Evolutionary conservation across 2,329 filamentous ascomycete species (phyloP), one percentile per base, ranked within the genome.

Genomic region (Penicillium sp.): DNA sequence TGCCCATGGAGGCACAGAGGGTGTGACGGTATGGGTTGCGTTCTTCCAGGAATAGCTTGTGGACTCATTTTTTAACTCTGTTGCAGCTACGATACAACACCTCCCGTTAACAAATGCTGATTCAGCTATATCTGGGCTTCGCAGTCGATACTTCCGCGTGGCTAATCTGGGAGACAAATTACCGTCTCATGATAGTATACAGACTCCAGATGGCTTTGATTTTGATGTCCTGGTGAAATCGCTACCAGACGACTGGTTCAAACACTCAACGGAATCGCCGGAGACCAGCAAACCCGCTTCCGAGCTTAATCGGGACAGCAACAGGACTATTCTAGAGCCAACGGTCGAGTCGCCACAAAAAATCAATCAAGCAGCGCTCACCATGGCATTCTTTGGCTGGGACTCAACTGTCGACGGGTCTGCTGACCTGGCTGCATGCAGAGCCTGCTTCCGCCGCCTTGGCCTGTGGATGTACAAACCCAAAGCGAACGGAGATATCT

Each of bases 401-500:
- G 86, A 91, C 22, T 86, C 88, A 41, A 65, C 71, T 36, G 67
- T 64, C 4, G 77, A 77, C 54, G 72, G 69, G 36, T 67, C 72
- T 31, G 73, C 69, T 10, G 89, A 91, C 60, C 85, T 94, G 16
- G 88, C 90, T 6, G 87, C 87, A 4, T 99, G 95, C 74, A 84
- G 89, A 59, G 90, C 91, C 19, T 99, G 95, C 73, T 90, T 96
- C 70, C 87, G 95, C 59, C 87, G 93, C 1, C 81, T 98, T 0
- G 95, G 95, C 0, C 82, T 99, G 2, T 99, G 95, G 95, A 89
- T 99, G 81, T 98, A 96, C 74, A 89, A 87, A 69, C 88, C 87
- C 73, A 92, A 88, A 74, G 85, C 86, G 67, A 83, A 89, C 33
- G 76, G 74, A 16, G 71, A 70, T 14, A 55, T 66, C 0, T 63